Percentiles rank a stretch among this genome's conserved stretches.
Conservation (phyloP, 1,284 basidiomycete genomes). For the Ceratobasidium sp. region DNA sequence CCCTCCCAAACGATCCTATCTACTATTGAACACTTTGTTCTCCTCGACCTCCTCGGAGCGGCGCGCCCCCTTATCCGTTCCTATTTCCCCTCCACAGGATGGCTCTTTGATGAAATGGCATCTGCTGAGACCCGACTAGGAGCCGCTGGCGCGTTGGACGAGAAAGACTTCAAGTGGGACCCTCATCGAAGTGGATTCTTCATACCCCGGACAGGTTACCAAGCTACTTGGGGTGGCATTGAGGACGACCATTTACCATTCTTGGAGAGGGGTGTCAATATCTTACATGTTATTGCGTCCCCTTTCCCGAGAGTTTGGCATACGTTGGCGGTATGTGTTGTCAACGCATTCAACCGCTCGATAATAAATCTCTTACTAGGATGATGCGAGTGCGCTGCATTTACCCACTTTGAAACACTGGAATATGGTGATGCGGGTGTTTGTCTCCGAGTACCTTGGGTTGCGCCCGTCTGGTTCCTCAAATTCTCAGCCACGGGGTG, state of each 20-base stretch:
- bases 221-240: constrained; percentile 71
- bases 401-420: constrained; percentile 89
- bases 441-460: constrained; percentile 91
- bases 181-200: constrained; percentile 68
- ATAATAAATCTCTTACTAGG: constrained; percentile 63
- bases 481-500: constrained; percentile 23
- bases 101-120: constrained; percentile 85
- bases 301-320: constrained; percentile 97
- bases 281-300: constrained; percentile 90
- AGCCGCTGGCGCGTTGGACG: constrained; percentile 70
- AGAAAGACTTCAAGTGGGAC: constrained; percentile 59
- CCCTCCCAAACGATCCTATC: constrained; percentile 73
- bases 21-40: constrained; percentile 88
- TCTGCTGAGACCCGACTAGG: constrained; percentile 75
- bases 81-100: constrained; percentile 89
- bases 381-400: constrained; percentile 90
- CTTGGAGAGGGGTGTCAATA: constrained; percentile 82
- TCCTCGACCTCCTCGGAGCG: constrained; percentile 90
- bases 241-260: constrained; percentile 98
- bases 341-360: constrained; percentile 13
- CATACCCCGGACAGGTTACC: constrained; percentile 60
- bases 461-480: constrained; percentile 58
- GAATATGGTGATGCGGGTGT: constrained; percentile 90
- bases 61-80: constrained; percentile 78
- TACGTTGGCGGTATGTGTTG: constrained; percentile 71